Evolutionary conservation across 139 green algal genomes (phyloP).

Genomic region (Coelastrella sp.): DNA sequence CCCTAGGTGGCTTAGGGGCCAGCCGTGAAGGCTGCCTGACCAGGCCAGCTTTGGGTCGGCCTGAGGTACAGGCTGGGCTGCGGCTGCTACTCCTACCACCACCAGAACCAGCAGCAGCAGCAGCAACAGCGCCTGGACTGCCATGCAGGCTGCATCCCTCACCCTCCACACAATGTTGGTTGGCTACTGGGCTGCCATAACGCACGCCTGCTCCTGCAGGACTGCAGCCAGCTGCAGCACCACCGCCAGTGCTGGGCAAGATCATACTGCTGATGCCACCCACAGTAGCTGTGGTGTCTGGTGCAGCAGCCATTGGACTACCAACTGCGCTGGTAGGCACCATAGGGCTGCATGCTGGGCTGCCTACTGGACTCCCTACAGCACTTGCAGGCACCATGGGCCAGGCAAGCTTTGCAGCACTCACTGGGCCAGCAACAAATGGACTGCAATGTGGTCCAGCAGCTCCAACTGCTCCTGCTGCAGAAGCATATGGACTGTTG

Average conservation of each 20-base stretch:
- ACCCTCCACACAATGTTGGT: not conserved
- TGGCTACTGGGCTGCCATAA: constrained; percentile 1
- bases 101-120: not conserved
- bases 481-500: not conserved
- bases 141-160: not conserved
- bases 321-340: constrained; percentile 11
- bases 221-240: not conserved
- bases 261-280: not conserved
- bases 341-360: constrained; percentile 12
- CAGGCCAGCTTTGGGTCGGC: not conserved
- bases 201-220: not conserved
- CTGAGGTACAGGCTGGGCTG: not conserved
- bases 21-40: constrained; percentile 31
- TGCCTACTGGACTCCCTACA: constrained; percentile 14
- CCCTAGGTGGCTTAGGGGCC: not conserved
- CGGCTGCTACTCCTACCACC: not conserved
- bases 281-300: not conserved
- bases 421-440: not conserved
- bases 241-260: not conserved
- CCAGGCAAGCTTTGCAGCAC: constrained; percentile 14
- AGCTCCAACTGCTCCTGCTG: not conserved
- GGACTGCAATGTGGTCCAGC: not conserved
- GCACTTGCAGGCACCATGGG: constrained; percentile 25
- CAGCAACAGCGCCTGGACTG: not conserved
- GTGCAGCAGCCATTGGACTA: not conserved